A percentile compares a stretch with the other conserved stretches of the same genome.
Evolutionary conservation across 331 rosid genomes (phyloP).

Genomic region (Telfairia occidentalis): DNA sequence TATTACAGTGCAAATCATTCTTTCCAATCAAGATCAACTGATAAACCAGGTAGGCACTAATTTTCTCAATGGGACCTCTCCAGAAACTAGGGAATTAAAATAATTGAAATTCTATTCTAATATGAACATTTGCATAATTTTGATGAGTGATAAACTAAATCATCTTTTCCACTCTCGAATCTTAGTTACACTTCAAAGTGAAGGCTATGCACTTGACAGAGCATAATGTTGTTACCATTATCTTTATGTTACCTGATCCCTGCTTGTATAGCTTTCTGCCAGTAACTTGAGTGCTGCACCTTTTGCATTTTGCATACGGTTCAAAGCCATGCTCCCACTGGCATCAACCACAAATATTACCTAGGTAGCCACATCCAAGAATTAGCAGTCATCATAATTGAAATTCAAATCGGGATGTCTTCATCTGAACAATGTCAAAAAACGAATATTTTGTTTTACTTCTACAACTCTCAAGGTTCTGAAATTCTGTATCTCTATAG

Average conservation of each 20-base stretch:
- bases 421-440: neutral
- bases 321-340: constrained; percentile 98
- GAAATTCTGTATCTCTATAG: neutral
- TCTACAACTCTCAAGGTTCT: neutral
- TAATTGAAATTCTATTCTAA: neutral
- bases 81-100: neutral
- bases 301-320: constrained; percentile 98
- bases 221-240: constrained; percentile 2
- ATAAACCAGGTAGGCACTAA: neutral
- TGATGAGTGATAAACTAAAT: neutral
- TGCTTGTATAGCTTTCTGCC: constrained; percentile 96
- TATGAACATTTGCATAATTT: neutral
- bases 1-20: neutral
- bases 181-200: neutral
- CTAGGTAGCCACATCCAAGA: constrained; percentile 20
- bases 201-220: neutral
- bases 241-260: constrained; percentile 67
- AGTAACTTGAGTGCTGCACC: constrained; percentile 94
- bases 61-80: neutral
- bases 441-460: neutral
- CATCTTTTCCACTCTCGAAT: neutral
- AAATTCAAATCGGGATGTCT: neutral
- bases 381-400: neutral
- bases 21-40: neutral
- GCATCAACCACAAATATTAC: constrained; percentile 97